A percentile compares a stretch with the other conserved stretches of the same genome.
These are phyloP conservation scores for Vitis hybrid DNA, from an alignment of 177 flowering plant genomes.

Conservation along the genomic window DNA sequence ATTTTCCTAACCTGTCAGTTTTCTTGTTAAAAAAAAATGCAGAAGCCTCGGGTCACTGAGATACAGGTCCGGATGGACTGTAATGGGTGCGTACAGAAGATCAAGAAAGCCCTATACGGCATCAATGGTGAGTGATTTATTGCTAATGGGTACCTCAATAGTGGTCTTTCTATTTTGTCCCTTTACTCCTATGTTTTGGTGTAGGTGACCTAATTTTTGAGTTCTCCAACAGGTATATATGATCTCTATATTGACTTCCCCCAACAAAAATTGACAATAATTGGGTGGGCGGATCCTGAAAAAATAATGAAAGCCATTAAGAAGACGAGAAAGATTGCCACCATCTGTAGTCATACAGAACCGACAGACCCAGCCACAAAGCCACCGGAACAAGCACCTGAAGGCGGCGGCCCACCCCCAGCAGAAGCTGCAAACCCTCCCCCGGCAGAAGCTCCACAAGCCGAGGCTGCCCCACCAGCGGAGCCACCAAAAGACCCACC, in stretches of 20 bases:
- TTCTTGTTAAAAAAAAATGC: conserved; percentile 20
- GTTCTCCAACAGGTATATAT: conserved; percentile 60
- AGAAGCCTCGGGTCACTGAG: conserved; percentile 83
- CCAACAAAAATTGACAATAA: conserved; percentile 77
- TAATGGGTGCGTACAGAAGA: conserved; percentile 94
- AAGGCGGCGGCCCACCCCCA: conserved; percentile 30
- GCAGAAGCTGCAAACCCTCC: conserved; percentile 40
- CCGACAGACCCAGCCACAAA: conserved; percentile 32
- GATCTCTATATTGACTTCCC: conserved; percentile 65
- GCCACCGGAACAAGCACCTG: conserved; percentile 45
- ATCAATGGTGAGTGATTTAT: conserved; percentile 49
- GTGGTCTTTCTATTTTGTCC: neutral
- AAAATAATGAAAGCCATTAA: conserved; percentile 72
- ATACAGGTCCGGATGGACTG: conserved; percentile 93
- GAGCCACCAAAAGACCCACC: conserved; percentile 30
- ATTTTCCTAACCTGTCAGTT: conserved; percentile 1
- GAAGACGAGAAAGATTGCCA: conserved; percentile 74
- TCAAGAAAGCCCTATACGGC: conserved; percentile 83
- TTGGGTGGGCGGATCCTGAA: conserved; percentile 92
- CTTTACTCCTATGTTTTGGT: neutral
- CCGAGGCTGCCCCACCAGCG: conserved; percentile 28
- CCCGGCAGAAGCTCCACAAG: conserved; percentile 31
- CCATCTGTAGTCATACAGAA: conserved; percentile 63
- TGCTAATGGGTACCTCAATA: no score
- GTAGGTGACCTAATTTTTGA: neutral